These are phyloP conservation scores for Candida sp. DNA, from an alignment of 1,139 yeast species.

Conservation along the genomic window DNA sequence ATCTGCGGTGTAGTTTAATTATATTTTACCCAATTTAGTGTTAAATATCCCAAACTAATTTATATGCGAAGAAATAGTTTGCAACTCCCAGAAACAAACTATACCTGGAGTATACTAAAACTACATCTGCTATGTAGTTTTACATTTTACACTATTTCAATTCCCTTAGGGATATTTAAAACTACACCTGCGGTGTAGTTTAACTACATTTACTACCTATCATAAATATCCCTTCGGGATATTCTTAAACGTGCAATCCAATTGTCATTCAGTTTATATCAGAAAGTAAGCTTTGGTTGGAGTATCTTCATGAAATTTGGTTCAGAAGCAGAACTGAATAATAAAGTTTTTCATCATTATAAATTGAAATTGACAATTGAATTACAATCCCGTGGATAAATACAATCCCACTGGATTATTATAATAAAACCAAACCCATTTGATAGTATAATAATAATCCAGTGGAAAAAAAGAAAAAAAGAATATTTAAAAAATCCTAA, in stretches of 20 bases:
- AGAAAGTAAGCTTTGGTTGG: slow-evolving; percentile 35
- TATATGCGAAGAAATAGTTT: no score
- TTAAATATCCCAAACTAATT: no score
- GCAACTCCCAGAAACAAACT: no score
- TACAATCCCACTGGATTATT: slow-evolving; percentile 1
- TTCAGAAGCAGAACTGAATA: slow-evolving; percentile 93
- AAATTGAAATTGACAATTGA: slow-evolving; percentile 9
- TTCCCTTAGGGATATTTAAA: no score
- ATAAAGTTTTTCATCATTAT: slow-evolving; percentile 57
- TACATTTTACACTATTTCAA: no score
- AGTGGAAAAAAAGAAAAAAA: slow-evolving; percentile 5
- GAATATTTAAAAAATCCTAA: slow-evolving; percentile 4
- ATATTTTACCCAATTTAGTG: no score
- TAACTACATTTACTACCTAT: no score
- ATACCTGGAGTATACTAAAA: no score
- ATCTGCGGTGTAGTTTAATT: not conserved
- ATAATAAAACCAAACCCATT: not conserved
- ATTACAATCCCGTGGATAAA: not conserved
- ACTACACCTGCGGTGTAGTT: no score
- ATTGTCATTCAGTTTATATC: slow-evolving; percentile 7
- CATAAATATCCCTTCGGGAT: no score
- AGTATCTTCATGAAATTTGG: slow-evolving; percentile 67
- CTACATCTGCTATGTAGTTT: no score
- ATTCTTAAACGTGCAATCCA: no score
- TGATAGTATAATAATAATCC: not conserved